These are phyloP conservation scores for Eucommia ulmoides DNA, from an alignment of 257 asterid genomes.

Conservation along the genomic window DNA sequence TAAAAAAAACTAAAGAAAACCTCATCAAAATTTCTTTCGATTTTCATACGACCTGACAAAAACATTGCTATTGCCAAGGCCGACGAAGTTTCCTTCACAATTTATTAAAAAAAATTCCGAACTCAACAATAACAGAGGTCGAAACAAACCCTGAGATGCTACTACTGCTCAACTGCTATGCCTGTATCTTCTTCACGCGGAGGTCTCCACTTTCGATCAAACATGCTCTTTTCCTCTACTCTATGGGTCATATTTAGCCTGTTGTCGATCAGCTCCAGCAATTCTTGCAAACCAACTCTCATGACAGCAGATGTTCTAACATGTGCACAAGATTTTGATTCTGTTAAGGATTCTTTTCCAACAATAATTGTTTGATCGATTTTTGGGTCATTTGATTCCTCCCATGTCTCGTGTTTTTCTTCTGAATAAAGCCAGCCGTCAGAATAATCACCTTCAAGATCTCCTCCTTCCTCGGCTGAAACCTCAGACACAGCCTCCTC, in stretches of 20 bases:
- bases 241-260: conserved; percentile 29
- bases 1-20: too few species aligned
- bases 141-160: too few species aligned
- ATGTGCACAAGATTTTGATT: conserved; percentile 22
- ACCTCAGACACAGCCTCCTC: too few species aligned
- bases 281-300: conserved; percentile 74
- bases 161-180: conserved; percentile 35
- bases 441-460: conserved; percentile 21
- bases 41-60: too few species aligned
- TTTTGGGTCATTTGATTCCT: conserved; percentile 16
- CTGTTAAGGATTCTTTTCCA: conserved; percentile 10
- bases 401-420: conserved; percentile 34
- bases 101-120: too few species aligned
- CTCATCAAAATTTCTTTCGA: too few species aligned
- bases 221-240: conserved; percentile 33
- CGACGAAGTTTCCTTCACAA: too few species aligned
- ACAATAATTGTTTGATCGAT: conserved; percentile 6
- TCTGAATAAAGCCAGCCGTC: conserved; percentile 38
- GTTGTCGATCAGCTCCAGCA: conserved; percentile 61
- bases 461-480: too few species aligned
- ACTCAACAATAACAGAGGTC: too few species aligned
- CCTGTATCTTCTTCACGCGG: conserved; percentile 40
- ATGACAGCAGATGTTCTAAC: conserved; percentile 71
- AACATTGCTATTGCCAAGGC: too few species aligned
- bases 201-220: conserved; percentile 83